Percentiles rank a stretch among this genome's conserved stretches.
Conservation (phyloP, 306 rosid genomes). For the Mimosa bimucronata region DNA sequence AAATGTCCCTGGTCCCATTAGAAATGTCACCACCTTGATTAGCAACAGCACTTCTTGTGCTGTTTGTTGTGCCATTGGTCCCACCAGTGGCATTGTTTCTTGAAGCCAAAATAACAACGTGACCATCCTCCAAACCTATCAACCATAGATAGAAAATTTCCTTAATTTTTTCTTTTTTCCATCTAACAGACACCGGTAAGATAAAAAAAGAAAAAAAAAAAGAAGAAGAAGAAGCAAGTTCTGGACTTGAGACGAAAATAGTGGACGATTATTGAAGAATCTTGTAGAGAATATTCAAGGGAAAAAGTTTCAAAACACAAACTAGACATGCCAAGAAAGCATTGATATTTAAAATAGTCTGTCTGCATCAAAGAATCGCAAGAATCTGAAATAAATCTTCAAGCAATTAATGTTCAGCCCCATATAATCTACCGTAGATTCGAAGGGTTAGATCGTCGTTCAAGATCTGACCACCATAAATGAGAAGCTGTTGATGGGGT, state of each 20-base stretch:
- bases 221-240: too few relatives aligned
- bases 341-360: background rate
- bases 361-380: too few relatives aligned
- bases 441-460: conserved; percentile 74
- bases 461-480: conserved; percentile 80
- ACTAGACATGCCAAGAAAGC: background rate
- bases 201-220: too few relatives aligned
- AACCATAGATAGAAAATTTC: background rate
- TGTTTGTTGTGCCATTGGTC: conserved; percentile 44
- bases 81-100: conserved; percentile 34
- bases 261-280: too few relatives aligned
- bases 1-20: too few relatives aligned
- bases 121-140: conserved; percentile 61
- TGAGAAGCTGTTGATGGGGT: conserved; percentile 72
- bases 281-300: too few relatives aligned
- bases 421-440: conserved; percentile 70
- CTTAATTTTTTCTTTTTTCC: background rate
- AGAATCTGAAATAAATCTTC: too few relatives aligned
- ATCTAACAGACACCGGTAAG: background rate
- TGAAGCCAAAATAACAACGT: conserved; percentile 51
- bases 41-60: too few relatives aligned
- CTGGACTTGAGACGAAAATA: background rate
- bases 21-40: too few relatives aligned
- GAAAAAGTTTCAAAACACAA: too few relatives aligned
- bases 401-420: background rate